Evolutionary conservation across 495 filamentous ascomycete species (phyloP), one percentile per base, ranked within the genome.

Genomic region (Penicillium malachiteum): DNA sequence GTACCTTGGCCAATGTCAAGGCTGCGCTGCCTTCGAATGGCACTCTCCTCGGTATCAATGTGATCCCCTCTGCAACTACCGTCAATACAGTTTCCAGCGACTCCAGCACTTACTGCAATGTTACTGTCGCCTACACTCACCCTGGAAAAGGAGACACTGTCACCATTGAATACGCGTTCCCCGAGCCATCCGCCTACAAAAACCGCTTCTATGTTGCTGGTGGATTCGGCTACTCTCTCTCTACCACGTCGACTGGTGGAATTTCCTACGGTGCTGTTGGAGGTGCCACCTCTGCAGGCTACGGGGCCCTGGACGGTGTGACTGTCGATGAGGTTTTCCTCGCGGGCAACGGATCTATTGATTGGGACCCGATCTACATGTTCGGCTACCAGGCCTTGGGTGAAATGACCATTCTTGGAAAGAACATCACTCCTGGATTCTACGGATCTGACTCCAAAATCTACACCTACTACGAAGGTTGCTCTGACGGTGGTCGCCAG

Each of bases 311-410:
- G 48, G 37, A 62, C 38, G 37, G 60, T 50, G 45, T 54, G 17
- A 59, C 48, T 58, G 66, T 66, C 46, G 73, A 74, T 42, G 66
- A 72, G 1, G 71, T 73, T 5, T 57, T 60, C 12, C 61, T 72
- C 0, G 60, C 60, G 40, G 71, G 70, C 31, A 75, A 76, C 46
- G 73, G 73, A 13, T 65, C 69, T 6, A 68, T 74, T 60, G 74
- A 76, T 54, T 75, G 65, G 66, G 71, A 76, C 45, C 62, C 66
- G 6, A 68, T 62, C n/a, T 64, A 70, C 53, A 74, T 74, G 67
- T 73, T 73, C 59, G 57, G 42, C 11, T 79, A 77, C 61, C 66
- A 77, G 58, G 75, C 67, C 7, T 57, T 71, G 5, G 67, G 69
- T 17, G 71, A 73, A 45, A 68, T 73, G 68, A 70, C 68, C 44